Base-by-base conservation (phyloP, 1,139 yeast genomes). In the Chernovozyma aurita region DNA sequence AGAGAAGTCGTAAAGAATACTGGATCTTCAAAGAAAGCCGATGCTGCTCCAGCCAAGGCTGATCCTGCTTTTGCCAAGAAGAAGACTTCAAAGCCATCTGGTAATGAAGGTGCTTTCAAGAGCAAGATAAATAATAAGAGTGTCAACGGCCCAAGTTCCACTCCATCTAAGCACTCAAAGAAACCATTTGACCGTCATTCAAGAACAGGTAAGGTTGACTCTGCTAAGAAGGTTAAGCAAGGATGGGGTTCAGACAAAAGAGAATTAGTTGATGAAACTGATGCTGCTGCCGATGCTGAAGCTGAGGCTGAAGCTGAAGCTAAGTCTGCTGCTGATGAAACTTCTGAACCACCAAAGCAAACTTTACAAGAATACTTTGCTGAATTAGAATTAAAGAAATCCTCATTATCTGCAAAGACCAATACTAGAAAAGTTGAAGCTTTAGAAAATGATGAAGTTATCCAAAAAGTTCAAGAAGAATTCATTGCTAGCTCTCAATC, bases 41-140 rank as follows among this genome's bases (percentile, higher is more conserved):
- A 88, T 61, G 80, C 71, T 48, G 79, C 95, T 46, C 95, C 95
- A 55, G 74, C 88, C 46, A 76, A 82, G 49, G 88, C 90, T 47
- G 85, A 82, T 72, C 82, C 84, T 60, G 65, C 90, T 52, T 81
- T 75, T 70, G 90, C 95, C 52, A 84, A 74, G 71, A 83, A 85
- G 68, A 74, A 73, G 65, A 59, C 70, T 65, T 71, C 81, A 59
- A 75, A 75, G 63, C 68, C 80, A 42, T 65, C 82, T 51, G 95
- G 95, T 63, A 90, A 87, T 73, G 96, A 88, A 59, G 95, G 87
- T 55, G 95, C 95, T 47, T 69, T 81, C 65, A 84, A 76, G 69
- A 79, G 73, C 77, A 81, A 78, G 73, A 57, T 65, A 59, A 78
- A 80, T 73, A 90, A 90, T 90, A 79, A 67, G 61, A 63, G 74